A percentile compares a stretch with the other conserved stretches of the same genome.
These are phyloP conservation scores for Babesia ovis DNA, from an alignment of 169 alveolate genomes.

Conservation along the genomic window DNA sequence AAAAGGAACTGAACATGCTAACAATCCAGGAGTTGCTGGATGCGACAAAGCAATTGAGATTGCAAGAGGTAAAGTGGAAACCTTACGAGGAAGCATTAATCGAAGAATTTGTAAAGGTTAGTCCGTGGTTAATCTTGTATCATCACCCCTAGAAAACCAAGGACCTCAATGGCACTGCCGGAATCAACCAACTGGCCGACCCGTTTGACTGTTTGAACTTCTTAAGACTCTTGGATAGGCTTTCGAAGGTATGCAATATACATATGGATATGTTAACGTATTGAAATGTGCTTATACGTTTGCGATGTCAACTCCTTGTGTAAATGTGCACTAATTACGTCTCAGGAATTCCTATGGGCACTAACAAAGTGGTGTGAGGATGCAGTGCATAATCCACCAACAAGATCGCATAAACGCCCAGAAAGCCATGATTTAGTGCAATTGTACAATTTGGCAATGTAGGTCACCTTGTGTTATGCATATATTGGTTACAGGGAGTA, in stretches of 20 bases:
- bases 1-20: slow-evolving; percentile 69
- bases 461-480: not conserved
- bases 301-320: no score
- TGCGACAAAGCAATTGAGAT: slow-evolving; percentile 16
- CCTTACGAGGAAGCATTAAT: slow-evolving; percentile 49
- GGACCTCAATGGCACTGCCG: slow-evolving; percentile 62
- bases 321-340: no score
- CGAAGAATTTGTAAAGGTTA: slow-evolving; percentile 63
- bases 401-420: slow-evolving; percentile 77
- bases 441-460: slow-evolving; percentile 66
- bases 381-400: slow-evolving; percentile 75
- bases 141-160: slow-evolving; percentile 39
- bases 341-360: slow-evolving; percentile 64
- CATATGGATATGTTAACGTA: no score
- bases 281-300: no score
- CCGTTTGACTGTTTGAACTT: slow-evolving; percentile 76
- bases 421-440: slow-evolving; percentile 70
- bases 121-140: slow-evolving; percentile 33
- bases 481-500: slow-evolving; percentile 33
- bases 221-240: slow-evolving; percentile 10
- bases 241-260: slow-evolving; percentile 50
- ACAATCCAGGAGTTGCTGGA: slow-evolving; percentile 78
- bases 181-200: slow-evolving; percentile 70
- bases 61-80: slow-evolving; percentile 44
- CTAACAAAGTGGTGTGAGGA: slow-evolving; percentile 80